Conservation (phyloP, 164 flowering plant genomes). For the Magnolia officinalis region DNA sequence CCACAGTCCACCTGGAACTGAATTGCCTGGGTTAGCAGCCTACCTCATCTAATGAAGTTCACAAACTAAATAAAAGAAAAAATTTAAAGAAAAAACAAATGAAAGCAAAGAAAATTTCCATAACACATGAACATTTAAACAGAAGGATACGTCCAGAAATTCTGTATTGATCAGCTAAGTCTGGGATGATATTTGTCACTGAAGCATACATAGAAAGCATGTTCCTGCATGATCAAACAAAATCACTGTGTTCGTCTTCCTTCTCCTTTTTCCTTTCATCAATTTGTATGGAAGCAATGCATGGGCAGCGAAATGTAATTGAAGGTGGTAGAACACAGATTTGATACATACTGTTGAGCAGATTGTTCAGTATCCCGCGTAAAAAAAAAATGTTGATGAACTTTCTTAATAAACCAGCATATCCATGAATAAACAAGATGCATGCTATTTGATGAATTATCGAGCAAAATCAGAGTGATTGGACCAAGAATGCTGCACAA, state of each 20-base stretch:
- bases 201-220: constrained; percentile 80
- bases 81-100: neutral
- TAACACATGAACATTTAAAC: neutral
- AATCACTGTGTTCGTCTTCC: neutral
- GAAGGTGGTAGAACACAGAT: neutral
- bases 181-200: constrained; percentile 67
- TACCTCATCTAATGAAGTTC: too few relatives aligned
- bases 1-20: too few relatives aligned
- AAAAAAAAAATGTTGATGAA: neutral
- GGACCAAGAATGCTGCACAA: too few relatives aligned
- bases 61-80: neutral
- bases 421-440: neutral
- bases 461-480: neutral
- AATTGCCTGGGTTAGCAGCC: neutral
- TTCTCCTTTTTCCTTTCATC: neutral
- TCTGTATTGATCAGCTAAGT: constrained; percentile 36
- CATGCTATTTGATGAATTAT: neutral
- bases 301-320: neutral
- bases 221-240: constrained; percentile 44
- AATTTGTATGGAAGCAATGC: neutral
- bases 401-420: neutral
- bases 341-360: neutral
- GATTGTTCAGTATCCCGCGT: neutral
- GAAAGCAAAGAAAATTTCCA: neutral
- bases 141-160: constrained; percentile 82